These are phyloP conservation scores for Eucalyptus polybractea DNA, from an alignment of 345 rosid genomes.

Conservation along the genomic window DNA sequence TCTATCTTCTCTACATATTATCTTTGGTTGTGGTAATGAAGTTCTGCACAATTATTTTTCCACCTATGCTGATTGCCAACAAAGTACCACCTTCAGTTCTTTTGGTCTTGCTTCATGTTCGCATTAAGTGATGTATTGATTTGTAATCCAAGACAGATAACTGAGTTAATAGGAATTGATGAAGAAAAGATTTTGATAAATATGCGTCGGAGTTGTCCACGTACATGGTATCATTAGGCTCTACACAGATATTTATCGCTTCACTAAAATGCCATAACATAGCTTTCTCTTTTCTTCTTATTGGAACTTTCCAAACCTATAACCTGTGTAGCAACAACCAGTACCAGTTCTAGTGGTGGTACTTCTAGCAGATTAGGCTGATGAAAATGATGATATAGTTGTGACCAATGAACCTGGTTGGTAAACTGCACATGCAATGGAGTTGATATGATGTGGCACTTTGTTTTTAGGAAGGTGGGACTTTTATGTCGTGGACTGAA, in stretches of 20 bases:
- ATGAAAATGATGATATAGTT: not conserved
- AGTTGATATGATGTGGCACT: not conserved
- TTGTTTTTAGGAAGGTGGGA: not conserved
- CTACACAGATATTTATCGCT: not conserved
- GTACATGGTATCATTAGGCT: not conserved
- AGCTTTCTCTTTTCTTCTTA: not conserved
- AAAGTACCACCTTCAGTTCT: not conserved
- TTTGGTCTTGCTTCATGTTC: not conserved
- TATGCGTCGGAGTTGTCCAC: not conserved
- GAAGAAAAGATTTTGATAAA: not conserved
- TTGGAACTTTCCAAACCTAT: not conserved
- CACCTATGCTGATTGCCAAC: not conserved
- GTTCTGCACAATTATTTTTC: not conserved
- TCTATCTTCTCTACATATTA: not conserved
- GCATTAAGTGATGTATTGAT: not conserved
- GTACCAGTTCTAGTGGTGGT: not conserved
- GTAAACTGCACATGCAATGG: not conserved
- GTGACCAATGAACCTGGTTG: not conserved
- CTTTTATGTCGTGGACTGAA: not conserved
- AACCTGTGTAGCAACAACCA: not conserved
- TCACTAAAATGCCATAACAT: not conserved
- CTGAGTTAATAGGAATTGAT: not conserved
- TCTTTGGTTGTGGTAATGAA: not conserved
- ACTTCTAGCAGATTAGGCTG: not conserved
- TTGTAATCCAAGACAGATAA: not conserved